phyloP scores from a whole-genome alignment of 306 rosid genomes.

The Casuarina glauca region DNA sequence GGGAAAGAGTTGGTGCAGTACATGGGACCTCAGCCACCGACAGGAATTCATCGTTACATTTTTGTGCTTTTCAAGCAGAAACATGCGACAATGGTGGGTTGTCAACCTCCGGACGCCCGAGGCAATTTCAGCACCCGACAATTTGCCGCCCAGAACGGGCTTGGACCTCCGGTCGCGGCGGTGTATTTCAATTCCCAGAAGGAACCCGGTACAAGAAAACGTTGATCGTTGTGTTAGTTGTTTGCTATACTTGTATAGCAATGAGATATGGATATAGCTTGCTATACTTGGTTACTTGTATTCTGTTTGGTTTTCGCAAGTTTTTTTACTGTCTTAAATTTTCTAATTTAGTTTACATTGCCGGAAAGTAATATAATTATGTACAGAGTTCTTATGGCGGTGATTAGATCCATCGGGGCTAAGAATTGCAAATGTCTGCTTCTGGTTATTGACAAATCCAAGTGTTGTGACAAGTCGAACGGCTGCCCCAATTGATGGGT shows the following conservation, averaged over 20 bases:
- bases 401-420: neutral
- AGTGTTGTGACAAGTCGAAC: too few species aligned
- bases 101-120: conserved; percentile 2
- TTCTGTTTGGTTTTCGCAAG: neutral
- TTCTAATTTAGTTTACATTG: neutral
- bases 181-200: conserved; percentile 45
- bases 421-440: neutral
- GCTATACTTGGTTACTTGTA: neutral
- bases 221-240: neutral
- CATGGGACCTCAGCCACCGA: conserved; percentile 38
- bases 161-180: conserved; percentile 47
- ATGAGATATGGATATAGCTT: neutral
- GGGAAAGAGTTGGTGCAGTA: conserved; percentile 35
- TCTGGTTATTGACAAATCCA: too few species aligned
- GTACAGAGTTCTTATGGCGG: neutral
- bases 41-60: conserved; percentile 31
- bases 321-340: neutral
- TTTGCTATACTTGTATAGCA: neutral
- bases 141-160: conserved; percentile 31
- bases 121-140: conserved; percentile 40
- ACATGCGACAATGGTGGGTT: neutral
- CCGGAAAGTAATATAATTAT: neutral
- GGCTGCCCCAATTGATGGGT: too few species aligned
- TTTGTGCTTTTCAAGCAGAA: conserved; percentile 38
- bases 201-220: conserved; percentile 30